Conservation (phyloP, 2,329 filamentous ascomycete genomes). For the Alternaria sp. region DNA sequence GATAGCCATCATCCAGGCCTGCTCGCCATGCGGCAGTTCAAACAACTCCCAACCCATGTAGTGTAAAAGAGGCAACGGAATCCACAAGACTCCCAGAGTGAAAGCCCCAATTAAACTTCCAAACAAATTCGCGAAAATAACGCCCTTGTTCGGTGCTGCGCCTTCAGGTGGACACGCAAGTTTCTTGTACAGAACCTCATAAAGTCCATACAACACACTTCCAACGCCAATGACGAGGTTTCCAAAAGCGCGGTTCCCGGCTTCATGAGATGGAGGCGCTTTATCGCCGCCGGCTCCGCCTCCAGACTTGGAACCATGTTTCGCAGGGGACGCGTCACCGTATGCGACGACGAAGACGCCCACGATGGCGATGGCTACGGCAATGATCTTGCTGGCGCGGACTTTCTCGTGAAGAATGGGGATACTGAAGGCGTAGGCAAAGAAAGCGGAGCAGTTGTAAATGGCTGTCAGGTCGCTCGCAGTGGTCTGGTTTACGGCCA, state of each 20-base stretch:
- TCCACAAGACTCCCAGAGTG: slow-evolving; percentile 87
- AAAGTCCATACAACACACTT: slow-evolving; percentile 92
- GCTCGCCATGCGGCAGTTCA: slow-evolving; percentile 77
- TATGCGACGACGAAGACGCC: slow-evolving; percentile 97
- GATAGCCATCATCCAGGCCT: slow-evolving; percentile 80
- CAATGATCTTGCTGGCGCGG: slow-evolving; percentile 82
- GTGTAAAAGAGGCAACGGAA: slow-evolving; percentile 87
- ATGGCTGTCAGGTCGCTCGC: slow-evolving; percentile 95
- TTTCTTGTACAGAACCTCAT: slow-evolving; percentile 96
- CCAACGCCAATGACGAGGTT: slow-evolving; percentile 93
- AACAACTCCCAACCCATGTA: slow-evolving; percentile 80
- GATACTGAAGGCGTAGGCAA: slow-evolving; percentile 96
- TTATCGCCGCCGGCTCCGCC: slow-evolving; percentile 63
- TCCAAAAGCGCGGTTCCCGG: slow-evolving; percentile 75
- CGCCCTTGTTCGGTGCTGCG: slow-evolving; percentile 82
- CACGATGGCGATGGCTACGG: slow-evolving; percentile 84
- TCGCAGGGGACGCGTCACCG: slow-evolving; percentile 70
- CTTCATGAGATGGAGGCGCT: slow-evolving; percentile 59
- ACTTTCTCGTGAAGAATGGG: slow-evolving; percentile 86
- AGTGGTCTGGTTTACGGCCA: slow-evolving; percentile 92
- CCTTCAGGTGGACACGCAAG: slow-evolving; percentile 93
- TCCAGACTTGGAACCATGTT: slow-evolving; percentile 64
- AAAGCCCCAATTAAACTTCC: slow-evolving; percentile 87
- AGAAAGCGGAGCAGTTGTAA: slow-evolving; percentile 99
- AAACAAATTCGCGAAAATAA: slow-evolving; percentile 94